Conservation (phyloP, 257 asterid species). For the Primulina tabacum region DNA sequence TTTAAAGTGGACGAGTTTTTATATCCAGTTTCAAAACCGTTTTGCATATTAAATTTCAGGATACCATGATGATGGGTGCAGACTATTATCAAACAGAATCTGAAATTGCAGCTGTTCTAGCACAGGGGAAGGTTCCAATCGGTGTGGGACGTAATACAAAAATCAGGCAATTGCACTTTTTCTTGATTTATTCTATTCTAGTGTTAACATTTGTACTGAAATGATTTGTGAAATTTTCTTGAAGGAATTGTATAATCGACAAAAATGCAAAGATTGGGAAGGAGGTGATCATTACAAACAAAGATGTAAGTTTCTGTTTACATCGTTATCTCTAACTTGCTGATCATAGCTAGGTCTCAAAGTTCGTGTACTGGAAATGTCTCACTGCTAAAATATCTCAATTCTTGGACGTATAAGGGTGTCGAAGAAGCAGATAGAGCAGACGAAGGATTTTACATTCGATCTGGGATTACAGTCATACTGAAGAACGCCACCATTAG, state of each 20-base stretch:
- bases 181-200: background rate
- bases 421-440: conserved; percentile 83
- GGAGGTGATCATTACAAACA: conserved; percentile 73
- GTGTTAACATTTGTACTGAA: conserved; percentile 10
- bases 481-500: conserved; percentile 77
- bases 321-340: background rate
- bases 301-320: conserved; percentile 57
- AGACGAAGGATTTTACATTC: conserved; percentile 73
- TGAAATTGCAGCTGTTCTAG: conserved; percentile 73
- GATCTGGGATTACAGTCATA: conserved; percentile 81
- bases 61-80: conserved; percentile 98
- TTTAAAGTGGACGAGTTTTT: background rate
- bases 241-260: conserved; percentile 90
- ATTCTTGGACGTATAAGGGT: conserved; percentile 35
- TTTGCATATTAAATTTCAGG: conserved; percentile 39
- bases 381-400: background rate
- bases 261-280: conserved; percentile 92
- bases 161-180: conserved; percentile 46
- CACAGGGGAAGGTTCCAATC: conserved; percentile 82
- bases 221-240: background rate
- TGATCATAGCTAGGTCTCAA: background rate
- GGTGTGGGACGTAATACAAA: conserved; percentile 87
- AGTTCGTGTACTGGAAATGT: background rate
- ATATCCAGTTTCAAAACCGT: background rate
- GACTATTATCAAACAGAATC: conserved; percentile 86